Evolutionary conservation across 192 early-diverging fungal species (phyloP).

Genomic region (Chytriomyces sp.): DNA sequence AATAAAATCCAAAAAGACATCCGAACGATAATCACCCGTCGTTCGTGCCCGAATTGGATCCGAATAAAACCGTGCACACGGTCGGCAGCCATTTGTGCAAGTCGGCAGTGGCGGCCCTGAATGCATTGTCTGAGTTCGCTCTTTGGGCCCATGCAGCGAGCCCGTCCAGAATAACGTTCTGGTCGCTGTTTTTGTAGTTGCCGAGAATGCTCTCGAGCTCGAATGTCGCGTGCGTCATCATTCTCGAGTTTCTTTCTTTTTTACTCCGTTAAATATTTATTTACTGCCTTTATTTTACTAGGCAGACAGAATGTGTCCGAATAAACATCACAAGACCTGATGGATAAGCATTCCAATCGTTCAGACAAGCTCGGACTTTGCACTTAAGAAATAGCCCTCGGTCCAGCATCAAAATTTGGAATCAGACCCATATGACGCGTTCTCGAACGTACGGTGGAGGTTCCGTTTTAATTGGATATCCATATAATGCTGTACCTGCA

Average conservation of each 20-base stretch:
- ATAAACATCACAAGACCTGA: no score
- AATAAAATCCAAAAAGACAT: neutral
- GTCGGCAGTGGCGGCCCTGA: neutral
- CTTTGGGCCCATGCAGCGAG: neutral
- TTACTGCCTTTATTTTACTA: no score
- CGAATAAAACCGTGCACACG: neutral
- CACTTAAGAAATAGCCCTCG: no score
- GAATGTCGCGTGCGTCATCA: neutral
- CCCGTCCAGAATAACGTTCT: neutral
- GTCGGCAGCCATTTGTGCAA: constrained; percentile 12
- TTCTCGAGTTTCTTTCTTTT: neutral
- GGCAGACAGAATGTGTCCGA: no score
- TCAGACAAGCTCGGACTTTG: no score
- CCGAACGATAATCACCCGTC: neutral
- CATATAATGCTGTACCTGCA: no score
- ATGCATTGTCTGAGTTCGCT: neutral
- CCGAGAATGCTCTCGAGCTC: neutral
- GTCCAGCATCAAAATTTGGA: no score
- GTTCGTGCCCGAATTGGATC: neutral
- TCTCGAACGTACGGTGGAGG: no score
- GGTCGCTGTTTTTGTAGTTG: neutral
- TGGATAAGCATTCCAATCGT: no score
- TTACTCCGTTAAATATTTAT: neutral
- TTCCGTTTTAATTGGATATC: no score
- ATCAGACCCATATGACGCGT: no score